Base-by-base conservation (phyloP, 352 stramenopile genomes). In the Phytophthora nicotianae region DNA sequence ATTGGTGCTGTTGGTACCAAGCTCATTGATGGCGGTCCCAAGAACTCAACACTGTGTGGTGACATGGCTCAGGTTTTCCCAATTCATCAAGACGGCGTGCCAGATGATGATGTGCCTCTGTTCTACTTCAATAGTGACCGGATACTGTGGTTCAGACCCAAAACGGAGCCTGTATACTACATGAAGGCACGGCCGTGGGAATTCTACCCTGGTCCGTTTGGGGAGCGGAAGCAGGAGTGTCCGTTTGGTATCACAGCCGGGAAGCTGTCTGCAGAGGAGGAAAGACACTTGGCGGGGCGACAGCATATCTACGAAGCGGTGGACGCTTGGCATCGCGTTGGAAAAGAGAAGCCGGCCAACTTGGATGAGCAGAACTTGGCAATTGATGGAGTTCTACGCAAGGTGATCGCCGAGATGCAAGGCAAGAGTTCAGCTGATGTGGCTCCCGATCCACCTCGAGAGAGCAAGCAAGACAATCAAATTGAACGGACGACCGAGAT, bases 81-180 rank as follows among this genome's bases (percentile, higher is more conserved):
- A 9, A 65, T 77, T 19, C 55, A 68, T n/a, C 51, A 43, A n/a
- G 47, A 66, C 5, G 56, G 23, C 8, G 61, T 65, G 19, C 48
- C 56, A 17, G 64, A 57, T 24, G 62, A 70, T 24, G 52, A 75
- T n/a, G 53, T 74, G 0, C 57, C 60, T 5, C 35, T 74, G 29
- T 70, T 85, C 10, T 88, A 83, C 60, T 69, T 85, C 40, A 85
- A 83, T 51, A 88, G 75, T 56, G 73, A 88, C 60, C 61, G 72
- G n/a, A 81, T 88, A 29, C 53, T 75, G 16, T 7, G 63, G 26
- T 77, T 65, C 27, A 62, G 65, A 24, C 65, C 67, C 13, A 56
- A 79, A 19, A 62, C 74, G 14, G 48, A 77, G 35, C 38, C 51
- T n/a, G 43, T 86, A 4, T 80, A 74, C 56, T 77, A 81, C 21